Evolutionary conservation across 148 eudicot genomes (phyloP), one percentile per base, ranked within the genome.

Genomic region (Spergularia marina): DNA sequence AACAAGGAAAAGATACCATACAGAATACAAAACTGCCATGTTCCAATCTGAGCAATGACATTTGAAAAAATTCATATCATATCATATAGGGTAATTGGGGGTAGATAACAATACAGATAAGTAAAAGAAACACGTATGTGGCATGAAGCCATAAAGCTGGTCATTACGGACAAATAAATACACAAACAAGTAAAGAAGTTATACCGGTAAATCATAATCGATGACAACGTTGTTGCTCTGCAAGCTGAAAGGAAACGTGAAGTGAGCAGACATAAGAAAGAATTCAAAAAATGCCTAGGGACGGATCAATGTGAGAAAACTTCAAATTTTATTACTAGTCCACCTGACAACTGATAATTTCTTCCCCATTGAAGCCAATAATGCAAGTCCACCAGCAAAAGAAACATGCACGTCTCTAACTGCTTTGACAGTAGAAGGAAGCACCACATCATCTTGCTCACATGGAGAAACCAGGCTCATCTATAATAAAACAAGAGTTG

Each of bases 311-410:
- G 13, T 41, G n/a, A 63, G 51, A 39, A 36, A 64, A 64, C 15
- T n/a, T 20, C 8, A 6, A n/a, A 20, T 49, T 68, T 20, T 20
- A 30, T 23, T 0, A 49, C 16, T 68, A 10, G 57, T 72, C 68
- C 57, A 90, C 98, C 98, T 90, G 64, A 95, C 65, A 74, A 92
- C 83, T 65, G 92, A 86, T 34, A 95, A 70, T 81, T 90, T 95
- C 84, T 86, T 95, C 74, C 95, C 91, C 65, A 85, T 69, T 12
- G 89, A 87, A 59, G 97, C 92, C 76, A 90, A 40, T 14, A 95
- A 90, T 66, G 84, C 90, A 74, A 89, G 88, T 74, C 86, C 80
- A 65, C 84, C 80, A 80, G 78, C 82, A 40, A 94, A 89, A 56
- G 94, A 86, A 77, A 92, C 74, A 77, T 72, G 85, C 23, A 95